Evolutionary conservation across 2,329 filamentous ascomycete species (phyloP).

Genomic region (Ophiobolus disseminans): DNA sequence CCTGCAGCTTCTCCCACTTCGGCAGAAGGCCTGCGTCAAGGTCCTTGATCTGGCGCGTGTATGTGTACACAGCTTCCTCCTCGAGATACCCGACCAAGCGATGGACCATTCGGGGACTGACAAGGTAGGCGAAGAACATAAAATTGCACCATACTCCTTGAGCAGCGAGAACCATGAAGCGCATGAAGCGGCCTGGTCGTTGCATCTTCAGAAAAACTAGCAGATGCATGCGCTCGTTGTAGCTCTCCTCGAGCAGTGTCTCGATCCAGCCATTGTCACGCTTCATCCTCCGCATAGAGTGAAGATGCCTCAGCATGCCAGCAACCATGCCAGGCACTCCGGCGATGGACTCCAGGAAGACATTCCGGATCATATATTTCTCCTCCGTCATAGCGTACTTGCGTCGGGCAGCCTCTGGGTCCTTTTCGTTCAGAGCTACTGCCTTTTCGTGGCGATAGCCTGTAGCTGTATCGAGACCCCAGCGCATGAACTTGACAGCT

Average conservation of each 20-base stretch:
- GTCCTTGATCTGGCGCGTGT: constrained; percentile 86
- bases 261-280: constrained; percentile 97
- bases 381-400: constrained; percentile 77
- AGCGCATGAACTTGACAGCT: constrained; percentile 77
- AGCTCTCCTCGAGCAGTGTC: constrained; percentile 85
- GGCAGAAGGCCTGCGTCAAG: constrained; percentile 85
- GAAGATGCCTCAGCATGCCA: constrained; percentile 89
- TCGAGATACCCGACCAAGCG: constrained; percentile 97
- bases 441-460: constrained; percentile 76
- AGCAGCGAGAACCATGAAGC: constrained; percentile 83
- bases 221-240: constrained; percentile 93
- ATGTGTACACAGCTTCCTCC: constrained; percentile 95
- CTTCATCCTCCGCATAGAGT: constrained; percentile 83
- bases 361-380: constrained; percentile 88
- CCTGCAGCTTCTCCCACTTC: constrained; percentile 77
- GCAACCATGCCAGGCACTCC: constrained; percentile 97
- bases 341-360: constrained; percentile 94
- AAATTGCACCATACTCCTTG: constrained; percentile 96
- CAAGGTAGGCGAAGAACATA: constrained; percentile 86
- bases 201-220: constrained; percentile 93
- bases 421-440: constrained; percentile 44
- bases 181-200: constrained; percentile 87
- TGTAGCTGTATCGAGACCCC: constrained; percentile 81
- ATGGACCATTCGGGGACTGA: constrained; percentile 87
- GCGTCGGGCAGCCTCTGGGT: constrained; percentile 61